A percentile compares a stretch with the other conserved stretches of the same genome.
Conservation (phyloP, 2,329 filamentous ascomycete genomes). For the Amphichorda felina region DNA sequence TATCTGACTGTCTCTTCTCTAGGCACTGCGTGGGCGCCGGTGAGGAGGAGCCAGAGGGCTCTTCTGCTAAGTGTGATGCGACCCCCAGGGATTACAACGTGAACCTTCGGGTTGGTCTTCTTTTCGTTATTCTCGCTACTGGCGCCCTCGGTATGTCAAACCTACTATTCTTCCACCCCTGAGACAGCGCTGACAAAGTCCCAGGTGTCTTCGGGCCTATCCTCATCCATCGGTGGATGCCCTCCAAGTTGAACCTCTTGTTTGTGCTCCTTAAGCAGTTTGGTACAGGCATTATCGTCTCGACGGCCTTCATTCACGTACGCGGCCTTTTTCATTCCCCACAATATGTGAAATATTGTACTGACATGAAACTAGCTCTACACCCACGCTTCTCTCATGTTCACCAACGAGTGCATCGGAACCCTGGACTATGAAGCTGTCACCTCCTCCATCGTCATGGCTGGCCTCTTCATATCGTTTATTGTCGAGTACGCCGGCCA, state of each 20-base stretch:
- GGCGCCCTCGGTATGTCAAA: constrained; percentile 44
- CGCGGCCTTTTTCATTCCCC: constrained; percentile 10
- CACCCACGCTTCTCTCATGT: constrained; percentile 64
- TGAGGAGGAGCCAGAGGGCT: constrained; percentile 25
- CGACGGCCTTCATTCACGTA: constrained; percentile 59
- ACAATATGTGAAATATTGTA: too few relatives aligned
- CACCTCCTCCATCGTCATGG: constrained; percentile 61
- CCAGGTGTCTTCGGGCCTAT: constrained; percentile 54
- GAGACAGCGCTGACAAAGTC: background rate
- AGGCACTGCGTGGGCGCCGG: constrained; percentile 46
- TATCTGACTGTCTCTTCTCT: constrained; percentile 48
- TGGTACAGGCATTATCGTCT: constrained; percentile 60
- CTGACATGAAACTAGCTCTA: constrained; percentile 41
- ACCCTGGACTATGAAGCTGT: constrained; percentile 56
- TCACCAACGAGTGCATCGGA: constrained; percentile 56
- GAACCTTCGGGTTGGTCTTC: constrained; percentile 53
- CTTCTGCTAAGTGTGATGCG: constrained; percentile 29
- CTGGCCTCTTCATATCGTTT: constrained; percentile 62
- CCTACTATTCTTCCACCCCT: background rate
- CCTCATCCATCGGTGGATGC: constrained; percentile 44
- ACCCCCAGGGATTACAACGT: constrained; percentile 50
- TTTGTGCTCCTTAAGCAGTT: constrained; percentile 62
- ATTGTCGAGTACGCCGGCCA: constrained; percentile 56
- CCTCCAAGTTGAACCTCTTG: constrained; percentile 31
- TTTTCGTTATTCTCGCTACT: constrained; percentile 61